Percentiles rank a stretch among this genome's conserved stretches.
These are phyloP conservation scores for Mycena kentingensis DNA, from an alignment of 768 basidiomycete genomes.

Conservation along the genomic window DNA sequence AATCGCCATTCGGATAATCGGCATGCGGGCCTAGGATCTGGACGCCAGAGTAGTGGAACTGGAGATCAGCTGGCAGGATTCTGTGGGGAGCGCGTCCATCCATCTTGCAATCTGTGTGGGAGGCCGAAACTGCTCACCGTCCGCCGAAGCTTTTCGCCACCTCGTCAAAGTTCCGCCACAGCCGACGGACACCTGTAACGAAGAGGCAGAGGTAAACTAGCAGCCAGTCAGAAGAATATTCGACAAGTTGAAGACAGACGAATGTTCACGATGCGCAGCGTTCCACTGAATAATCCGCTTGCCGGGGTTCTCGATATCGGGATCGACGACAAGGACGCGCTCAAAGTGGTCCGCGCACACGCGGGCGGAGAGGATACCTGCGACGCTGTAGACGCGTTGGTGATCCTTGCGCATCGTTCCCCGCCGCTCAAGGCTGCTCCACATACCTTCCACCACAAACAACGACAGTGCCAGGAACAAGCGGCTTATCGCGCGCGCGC, in stretches of 20 bases:
- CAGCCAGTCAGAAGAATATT: background rate
- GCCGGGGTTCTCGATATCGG: slow-evolving; percentile 23
- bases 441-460: slow-evolving; percentile 31
- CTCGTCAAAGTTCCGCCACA: slow-evolving; percentile 28
- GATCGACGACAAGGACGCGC: slow-evolving; percentile 28
- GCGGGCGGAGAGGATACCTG: slow-evolving; percentile 28
- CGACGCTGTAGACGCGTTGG: no score
- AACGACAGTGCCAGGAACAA: slow-evolving; percentile 19
- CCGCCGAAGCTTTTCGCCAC: slow-evolving; percentile 16
- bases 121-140: slow-evolving; percentile 9
- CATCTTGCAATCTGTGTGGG: background rate
- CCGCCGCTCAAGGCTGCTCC: background rate
- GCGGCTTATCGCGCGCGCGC: background rate
- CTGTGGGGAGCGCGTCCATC: no score
- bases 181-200: slow-evolving; percentile 17
- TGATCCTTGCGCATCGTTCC: background rate
- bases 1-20: slow-evolving; percentile 4
- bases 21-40: slow-evolving; percentile 4
- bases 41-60: slow-evolving; percentile 20
- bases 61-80: slow-evolving; percentile 15
- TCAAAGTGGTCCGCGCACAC: slow-evolving; percentile 33
- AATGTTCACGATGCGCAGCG: slow-evolving; percentile 18
- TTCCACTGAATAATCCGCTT: slow-evolving; percentile 24
- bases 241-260: background rate
- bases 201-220: slow-evolving; percentile 16